Conservation (phyloP, 1,284 basidiomycete species). For the Apiotrichum gracile region DNA sequence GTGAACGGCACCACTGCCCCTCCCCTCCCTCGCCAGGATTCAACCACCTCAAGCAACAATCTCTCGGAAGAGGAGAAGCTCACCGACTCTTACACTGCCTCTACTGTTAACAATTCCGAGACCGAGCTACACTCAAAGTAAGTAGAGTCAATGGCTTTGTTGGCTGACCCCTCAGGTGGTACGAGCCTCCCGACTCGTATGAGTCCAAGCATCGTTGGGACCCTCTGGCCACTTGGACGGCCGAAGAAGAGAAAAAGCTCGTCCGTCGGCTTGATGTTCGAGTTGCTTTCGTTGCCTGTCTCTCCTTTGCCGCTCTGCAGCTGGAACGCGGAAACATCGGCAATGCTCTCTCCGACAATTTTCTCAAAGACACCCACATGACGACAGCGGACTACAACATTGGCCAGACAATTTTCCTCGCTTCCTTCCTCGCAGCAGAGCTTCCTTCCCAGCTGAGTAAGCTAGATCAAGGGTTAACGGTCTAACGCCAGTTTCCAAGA, state of each 20-base stretch:
- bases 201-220: conserved; percentile 45
- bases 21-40: not conserved
- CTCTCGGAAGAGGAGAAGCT: not conserved
- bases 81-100: not conserved
- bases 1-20: not conserved
- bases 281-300: conserved; percentile 27
- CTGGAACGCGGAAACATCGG: conserved; percentile 37
- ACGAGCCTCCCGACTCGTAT: conserved; percentile 33
- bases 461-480: not conserved
- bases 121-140: not conserved
- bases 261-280: conserved; percentile 28
- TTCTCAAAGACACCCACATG: conserved; percentile 42
- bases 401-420: conserved; percentile 38
- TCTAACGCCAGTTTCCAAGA: conserved; percentile 34
- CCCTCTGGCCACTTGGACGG: conserved; percentile 41
- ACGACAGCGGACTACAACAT: conserved; percentile 45
- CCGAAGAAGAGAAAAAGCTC: conserved; percentile 36
- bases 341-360: conserved; percentile 43
- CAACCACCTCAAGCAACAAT: not conserved
- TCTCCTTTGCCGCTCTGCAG: conserved; percentile 38
- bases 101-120: not conserved
- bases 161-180: conserved; percentile 10
- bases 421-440: conserved; percentile 39
- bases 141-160: not conserved
- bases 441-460: conserved; percentile 38